Evolutionary conservation across 371 early-diverging fungal species (phyloP).

Genomic region (Mucor velutinosus): DNA sequence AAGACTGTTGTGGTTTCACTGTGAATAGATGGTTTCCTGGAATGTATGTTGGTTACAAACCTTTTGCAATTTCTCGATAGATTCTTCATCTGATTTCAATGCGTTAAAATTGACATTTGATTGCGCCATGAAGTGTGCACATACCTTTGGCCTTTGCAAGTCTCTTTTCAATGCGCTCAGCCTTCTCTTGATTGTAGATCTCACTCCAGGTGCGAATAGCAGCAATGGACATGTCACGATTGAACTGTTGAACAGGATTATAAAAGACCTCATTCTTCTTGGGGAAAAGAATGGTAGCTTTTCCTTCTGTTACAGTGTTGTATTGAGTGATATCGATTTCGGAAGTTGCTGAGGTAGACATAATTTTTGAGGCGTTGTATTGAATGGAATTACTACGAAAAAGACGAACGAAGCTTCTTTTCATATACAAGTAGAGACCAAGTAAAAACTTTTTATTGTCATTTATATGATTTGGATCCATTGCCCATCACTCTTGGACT

Average conservation of each 20-base stretch:
- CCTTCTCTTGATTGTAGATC: slow-evolving; percentile 62
- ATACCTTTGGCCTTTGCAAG: slow-evolving; percentile 41
- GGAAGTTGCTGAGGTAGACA: slow-evolving; percentile 8
- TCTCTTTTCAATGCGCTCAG: slow-evolving; percentile 51
- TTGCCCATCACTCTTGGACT: neutral
- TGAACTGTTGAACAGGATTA: slow-evolving; percentile 98
- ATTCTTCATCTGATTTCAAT: slow-evolving; percentile 27
- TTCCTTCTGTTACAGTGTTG: slow-evolving; percentile 76
- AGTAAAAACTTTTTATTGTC: slow-evolving; percentile 1
- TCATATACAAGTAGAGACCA: neutral
- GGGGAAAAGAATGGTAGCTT: slow-evolving; percentile 90
- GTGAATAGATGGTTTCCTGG: too few species aligned
- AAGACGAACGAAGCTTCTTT: neutral
- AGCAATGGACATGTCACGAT: slow-evolving; percentile 95
- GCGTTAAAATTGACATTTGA: neutral
- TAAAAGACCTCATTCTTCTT: slow-evolving; percentile 96
- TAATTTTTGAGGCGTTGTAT: neutral
- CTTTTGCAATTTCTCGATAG: slow-evolving; percentile 22
- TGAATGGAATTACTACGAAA: neutral
- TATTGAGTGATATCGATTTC: slow-evolving; percentile 51
- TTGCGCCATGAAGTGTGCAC: too few species aligned
- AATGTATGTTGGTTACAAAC: slow-evolving; percentile 4
- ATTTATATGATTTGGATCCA: neutral
- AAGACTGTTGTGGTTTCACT: slow-evolving; percentile 3
- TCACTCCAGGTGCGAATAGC: slow-evolving; percentile 91